phyloP scores from a whole-genome alignment of 2,329 filamentous ascomycete genomes.

The Colletotrichum sp. region DNA sequence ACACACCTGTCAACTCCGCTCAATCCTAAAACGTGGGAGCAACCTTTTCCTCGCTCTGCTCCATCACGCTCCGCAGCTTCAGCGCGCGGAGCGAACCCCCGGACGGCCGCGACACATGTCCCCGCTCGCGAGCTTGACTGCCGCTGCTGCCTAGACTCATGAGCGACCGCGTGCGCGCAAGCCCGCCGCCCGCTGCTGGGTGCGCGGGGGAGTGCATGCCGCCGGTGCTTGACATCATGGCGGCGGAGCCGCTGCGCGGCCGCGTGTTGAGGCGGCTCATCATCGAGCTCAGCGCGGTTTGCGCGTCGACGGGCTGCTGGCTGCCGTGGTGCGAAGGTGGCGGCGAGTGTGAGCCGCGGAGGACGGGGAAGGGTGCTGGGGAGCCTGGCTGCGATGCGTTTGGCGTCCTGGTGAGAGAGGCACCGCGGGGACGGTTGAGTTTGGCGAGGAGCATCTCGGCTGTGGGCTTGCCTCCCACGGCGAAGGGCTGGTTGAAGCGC shows the following conservation, averaged over 20 bases:
- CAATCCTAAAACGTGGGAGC: conserved; percentile 12
- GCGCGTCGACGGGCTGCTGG: not conserved
- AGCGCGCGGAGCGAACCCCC: conserved; percentile 24
- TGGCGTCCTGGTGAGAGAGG: not conserved
- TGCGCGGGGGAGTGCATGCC: conserved; percentile 1
- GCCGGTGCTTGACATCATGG: not conserved
- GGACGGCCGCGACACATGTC: conserved; percentile 8
- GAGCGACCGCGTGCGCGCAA: not conserved
- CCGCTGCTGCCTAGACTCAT: not conserved
- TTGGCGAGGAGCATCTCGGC: conserved; percentile 18
- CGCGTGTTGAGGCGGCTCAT: conserved; percentile 37
- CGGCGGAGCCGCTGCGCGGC: conserved; percentile 25
- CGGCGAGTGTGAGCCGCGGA: conserved; percentile 24
- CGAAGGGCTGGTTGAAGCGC: conserved; percentile 15
- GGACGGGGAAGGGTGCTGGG: conserved; percentile 20
- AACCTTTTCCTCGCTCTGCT: conserved; percentile 17
- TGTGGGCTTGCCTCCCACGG: conserved; percentile 2
- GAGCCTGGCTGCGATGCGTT: not conserved
- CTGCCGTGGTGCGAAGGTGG: conserved; percentile 21
- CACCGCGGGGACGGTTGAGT: conserved; percentile 1
- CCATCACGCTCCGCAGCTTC: conserved; percentile 20
- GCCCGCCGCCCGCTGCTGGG: not conserved
- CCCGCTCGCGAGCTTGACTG: not conserved
- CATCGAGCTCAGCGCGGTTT: conserved; percentile 32
- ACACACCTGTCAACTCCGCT: not conserved